A percentile compares a stretch with the other conserved stretches of the same genome.
These are phyloP conservation scores for Heritiera fomes DNA, from an alignment of 345 rosid genomes.

Conservation along the genomic window DNA sequence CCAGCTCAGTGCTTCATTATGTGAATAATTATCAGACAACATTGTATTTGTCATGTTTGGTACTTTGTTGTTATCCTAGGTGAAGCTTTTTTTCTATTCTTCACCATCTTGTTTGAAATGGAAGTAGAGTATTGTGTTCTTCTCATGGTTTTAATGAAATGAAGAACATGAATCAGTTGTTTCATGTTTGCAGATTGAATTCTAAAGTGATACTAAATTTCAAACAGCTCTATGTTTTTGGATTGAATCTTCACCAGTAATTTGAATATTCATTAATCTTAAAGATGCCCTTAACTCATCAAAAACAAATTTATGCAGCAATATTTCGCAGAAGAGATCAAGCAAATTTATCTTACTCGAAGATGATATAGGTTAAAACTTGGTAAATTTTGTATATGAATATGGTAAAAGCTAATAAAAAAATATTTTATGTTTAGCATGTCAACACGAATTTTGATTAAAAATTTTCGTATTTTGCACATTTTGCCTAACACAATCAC, in stretches of 20 bases:
- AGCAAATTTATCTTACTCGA: not conserved
- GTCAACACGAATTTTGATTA: too few species aligned
- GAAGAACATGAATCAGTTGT: not conserved
- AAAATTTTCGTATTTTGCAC: too few species aligned
- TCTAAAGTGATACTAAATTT: too few species aligned
- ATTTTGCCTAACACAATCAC: too few species aligned
- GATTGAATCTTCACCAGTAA: not conserved
- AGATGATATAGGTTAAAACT: too few species aligned
- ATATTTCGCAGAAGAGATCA: not conserved
- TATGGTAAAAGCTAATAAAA: too few species aligned
- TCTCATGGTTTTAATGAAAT: not conserved
- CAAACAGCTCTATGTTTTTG: not conserved
- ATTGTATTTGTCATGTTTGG: too few species aligned
- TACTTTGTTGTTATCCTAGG: not conserved
- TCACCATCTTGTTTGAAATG: constrained; percentile 12
- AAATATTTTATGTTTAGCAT: too few species aligned
- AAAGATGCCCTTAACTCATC: too few species aligned
- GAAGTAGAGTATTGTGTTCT: not conserved
- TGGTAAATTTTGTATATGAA: too few species aligned
- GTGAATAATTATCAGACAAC: not conserved
- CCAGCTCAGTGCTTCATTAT: constrained; percentile 7
- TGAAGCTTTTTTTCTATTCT: not conserved
- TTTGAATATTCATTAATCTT: not conserved
- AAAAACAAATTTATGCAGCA: not conserved
- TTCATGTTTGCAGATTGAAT: not conserved